Evolutionary conservation across 1,139 yeast genomes (phyloP), one percentile per base, ranked within the genome.

Genomic region (Candida anutae): DNA sequence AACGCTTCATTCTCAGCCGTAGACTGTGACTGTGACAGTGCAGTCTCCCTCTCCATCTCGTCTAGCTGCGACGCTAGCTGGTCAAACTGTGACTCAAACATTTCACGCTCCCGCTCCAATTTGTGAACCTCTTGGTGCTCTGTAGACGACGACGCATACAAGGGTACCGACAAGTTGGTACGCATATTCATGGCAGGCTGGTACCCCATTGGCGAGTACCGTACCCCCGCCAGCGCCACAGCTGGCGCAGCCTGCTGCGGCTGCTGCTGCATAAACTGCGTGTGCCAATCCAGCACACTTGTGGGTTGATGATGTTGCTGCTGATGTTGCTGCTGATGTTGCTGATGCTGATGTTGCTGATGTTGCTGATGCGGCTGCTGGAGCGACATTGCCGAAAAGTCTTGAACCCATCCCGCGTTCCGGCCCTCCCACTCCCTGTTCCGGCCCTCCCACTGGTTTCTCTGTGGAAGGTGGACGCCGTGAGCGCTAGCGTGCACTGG

Each of bases 61-160:
- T 31, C 38, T 22, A 62, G 39, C 31, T 64, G 66, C 26, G 42
- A 40, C 33, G 63, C 71, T 16, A 65, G 27, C 33, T 48, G 43
- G 22, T 54, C 59, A 37, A 64, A 64, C 31, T 63, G 58, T 19
- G 50, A 43, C 22, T 61, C 66, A 28, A 63, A 33, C 14, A 29
- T 27, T 11, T 6, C 24, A n/a, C 22, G 20, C 15, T 33, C 29
- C 11, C 21, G 34, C 17, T 24, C 24, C 15, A 13, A 20, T 23
- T 22, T 42, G 28, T 59, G 66, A 10, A 51, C 20, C 31, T 54
- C 53, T 34, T 47, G 46, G 30, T 58, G 66, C 34, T 60, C 65
- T n/a, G n/a, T n/a, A 1, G 30, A 15, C 9, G 27, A 34, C 22
- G 27, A 28, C 4, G 30, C 25, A 19, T 37, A 28, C 17, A 40